These are phyloP conservation scores for Chrysopogon serrulatus DNA, from an alignment of 176 grass and related monocot genomes.

Conservation along the genomic window DNA sequence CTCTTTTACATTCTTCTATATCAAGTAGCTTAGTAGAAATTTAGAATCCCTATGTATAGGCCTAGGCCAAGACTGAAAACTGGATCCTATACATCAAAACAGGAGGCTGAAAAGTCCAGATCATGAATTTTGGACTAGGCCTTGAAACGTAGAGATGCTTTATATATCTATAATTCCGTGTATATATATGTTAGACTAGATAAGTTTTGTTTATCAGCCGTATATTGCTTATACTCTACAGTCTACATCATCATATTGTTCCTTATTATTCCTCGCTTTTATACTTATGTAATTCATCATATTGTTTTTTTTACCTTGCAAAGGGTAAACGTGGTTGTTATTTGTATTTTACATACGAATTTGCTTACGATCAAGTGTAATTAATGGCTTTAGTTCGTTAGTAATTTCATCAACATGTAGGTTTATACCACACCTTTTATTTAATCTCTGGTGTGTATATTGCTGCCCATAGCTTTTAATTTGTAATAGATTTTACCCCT, in stretches of 20 bases:
- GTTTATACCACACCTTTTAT: neutral
- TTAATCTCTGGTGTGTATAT: neutral
- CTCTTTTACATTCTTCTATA: conserved; percentile 1
- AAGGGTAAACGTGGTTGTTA: neutral
- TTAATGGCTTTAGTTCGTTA: neutral
- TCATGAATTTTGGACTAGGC: neutral
- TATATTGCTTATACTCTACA: neutral
- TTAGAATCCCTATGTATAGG: neutral
- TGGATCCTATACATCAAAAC: conserved; percentile 12
- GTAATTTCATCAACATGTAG: neutral
- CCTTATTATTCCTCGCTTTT: neutral
- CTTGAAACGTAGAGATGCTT: neutral
- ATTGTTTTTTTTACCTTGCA: neutral
- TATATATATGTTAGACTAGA: neutral
- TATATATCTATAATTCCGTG: neutral
- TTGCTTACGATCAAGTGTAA: neutral
- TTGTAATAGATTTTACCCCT: neutral
- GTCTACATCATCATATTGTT: neutral
- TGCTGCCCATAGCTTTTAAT: neutral
- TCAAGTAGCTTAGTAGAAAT: neutral
- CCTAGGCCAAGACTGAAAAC: neutral
- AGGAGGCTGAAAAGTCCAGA: neutral
- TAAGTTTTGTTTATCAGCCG: neutral
- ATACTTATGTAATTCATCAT: neutral
- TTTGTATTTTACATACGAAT: neutral